phyloP scores from a whole-genome alignment of 805 yeast genomes.

The Myxozyma mucilagina region DNA sequence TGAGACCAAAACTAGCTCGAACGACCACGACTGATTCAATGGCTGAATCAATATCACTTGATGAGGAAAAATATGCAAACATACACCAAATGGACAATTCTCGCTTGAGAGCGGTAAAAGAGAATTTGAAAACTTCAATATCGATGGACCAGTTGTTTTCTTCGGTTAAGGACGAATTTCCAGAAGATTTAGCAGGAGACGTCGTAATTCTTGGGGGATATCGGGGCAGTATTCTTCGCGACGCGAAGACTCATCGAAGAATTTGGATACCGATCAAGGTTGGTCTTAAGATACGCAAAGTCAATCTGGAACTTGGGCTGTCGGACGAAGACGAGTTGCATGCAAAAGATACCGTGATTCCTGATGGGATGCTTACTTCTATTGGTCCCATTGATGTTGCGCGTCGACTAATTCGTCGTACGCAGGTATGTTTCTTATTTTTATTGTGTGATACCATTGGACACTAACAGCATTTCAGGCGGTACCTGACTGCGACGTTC shows the following conservation, averaged over 20 bases:
- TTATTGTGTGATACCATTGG: no score
- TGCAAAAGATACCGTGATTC: slow-evolving; percentile 55
- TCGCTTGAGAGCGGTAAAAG: slow-evolving; percentile 67
- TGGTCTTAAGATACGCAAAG: slow-evolving; percentile 70
- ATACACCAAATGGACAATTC: slow-evolving; percentile 60
- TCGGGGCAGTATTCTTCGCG: slow-evolving; percentile 77
- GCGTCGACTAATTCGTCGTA: slow-evolving; percentile 55
- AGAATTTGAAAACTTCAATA: slow-evolving; percentile 56
- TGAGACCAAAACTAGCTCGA: neutral
- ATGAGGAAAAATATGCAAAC: slow-evolving; percentile 46
- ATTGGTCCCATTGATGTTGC: slow-evolving; percentile 87
- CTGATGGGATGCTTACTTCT: slow-evolving; percentile 77
- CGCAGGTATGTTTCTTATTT: slow-evolving; percentile 40
- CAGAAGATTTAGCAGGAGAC: slow-evolving; percentile 64
- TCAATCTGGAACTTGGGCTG: slow-evolving; percentile 74
- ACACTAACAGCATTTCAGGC: slow-evolving; percentile 2
- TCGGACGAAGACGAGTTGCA: slow-evolving; percentile 63
- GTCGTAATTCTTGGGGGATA: slow-evolving; percentile 83
- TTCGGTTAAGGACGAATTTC: slow-evolving; percentile 33
- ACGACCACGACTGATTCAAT: neutral
- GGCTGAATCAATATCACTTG: slow-evolving; percentile 3
- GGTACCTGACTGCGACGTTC: slow-evolving; percentile 54
- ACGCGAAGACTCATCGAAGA: slow-evolving; percentile 59
- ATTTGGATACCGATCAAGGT: slow-evolving; percentile 88
- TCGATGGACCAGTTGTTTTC: slow-evolving; percentile 41